Evolutionary conservation across 129 eudicot genomes (phyloP).

Genomic region (Kitagawia praeruptora): DNA sequence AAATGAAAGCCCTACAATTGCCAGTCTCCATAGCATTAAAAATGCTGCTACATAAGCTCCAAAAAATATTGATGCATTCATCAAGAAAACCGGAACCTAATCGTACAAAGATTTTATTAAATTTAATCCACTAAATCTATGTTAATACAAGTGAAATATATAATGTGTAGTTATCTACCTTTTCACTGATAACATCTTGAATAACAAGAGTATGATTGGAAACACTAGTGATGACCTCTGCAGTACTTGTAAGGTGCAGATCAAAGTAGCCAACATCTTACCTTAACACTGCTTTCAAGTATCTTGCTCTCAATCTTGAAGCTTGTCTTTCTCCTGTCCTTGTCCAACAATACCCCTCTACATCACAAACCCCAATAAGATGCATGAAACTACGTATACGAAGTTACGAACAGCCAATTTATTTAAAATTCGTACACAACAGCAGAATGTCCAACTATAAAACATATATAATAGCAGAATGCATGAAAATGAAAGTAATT

Average conservation of each 20-base stretch:
- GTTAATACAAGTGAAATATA: background rate
- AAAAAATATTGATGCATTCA: slow-evolving; percentile 19
- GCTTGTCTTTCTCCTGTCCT: slow-evolving; percentile 70
- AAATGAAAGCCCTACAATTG: slow-evolving; percentile 26
- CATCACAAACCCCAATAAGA: too few relatives aligned
- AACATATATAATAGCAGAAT: too few relatives aligned
- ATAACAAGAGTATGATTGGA: slow-evolving; percentile 50
- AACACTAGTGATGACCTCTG: slow-evolving; percentile 50
- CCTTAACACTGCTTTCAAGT: slow-evolving; percentile 57
- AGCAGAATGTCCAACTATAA: too few relatives aligned
- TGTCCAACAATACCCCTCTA: slow-evolving; percentile 68
- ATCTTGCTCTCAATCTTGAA: slow-evolving; percentile 40
- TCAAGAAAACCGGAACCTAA: slow-evolving; percentile 29
- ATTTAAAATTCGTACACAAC: background rate
- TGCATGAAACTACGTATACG: background rate
- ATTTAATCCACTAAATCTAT: background rate
- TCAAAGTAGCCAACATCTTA: slow-evolving; percentile 66
- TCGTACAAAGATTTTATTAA: background rate
- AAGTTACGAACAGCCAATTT: background rate
- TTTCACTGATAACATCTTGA: slow-evolving; percentile 59
- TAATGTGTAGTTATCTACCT: slow-evolving; percentile 17
- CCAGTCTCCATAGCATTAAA: slow-evolving; percentile 28
- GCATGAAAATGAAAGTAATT: too few relatives aligned
- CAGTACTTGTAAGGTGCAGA: slow-evolving; percentile 41
- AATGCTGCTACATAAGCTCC: slow-evolving; percentile 25